These are phyloP conservation scores for Gorgonomyces haynaldii DNA, from an alignment of 192 early-diverging fungal genomes.

Conservation along the genomic window DNA sequence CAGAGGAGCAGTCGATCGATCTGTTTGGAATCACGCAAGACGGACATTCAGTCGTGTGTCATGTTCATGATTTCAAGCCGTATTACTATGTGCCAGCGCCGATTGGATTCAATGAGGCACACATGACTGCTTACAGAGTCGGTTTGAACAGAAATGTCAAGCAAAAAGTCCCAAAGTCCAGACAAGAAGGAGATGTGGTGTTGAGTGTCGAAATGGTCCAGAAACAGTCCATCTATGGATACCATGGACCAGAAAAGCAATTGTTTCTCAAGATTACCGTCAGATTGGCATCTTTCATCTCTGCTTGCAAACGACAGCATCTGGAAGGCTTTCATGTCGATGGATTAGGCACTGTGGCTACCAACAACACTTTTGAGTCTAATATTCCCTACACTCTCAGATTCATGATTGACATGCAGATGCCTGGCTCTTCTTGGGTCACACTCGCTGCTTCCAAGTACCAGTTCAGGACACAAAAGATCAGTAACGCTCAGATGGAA, in stretches of 20 bases:
- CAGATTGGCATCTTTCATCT: slow-evolving; percentile 8
- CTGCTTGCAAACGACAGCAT: slow-evolving; percentile 16
- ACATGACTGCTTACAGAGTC: slow-evolving; percentile 39
- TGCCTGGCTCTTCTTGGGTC: slow-evolving; percentile 85
- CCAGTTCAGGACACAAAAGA: slow-evolving; percentile 20
- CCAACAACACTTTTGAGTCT: slow-evolving; percentile 67
- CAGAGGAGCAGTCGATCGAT: slow-evolving; percentile 45
- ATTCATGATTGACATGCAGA: slow-evolving; percentile 90
- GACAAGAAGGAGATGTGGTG: slow-evolving; percentile 10
- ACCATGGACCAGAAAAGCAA: slow-evolving; percentile 66
- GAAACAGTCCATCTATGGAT: slow-evolving; percentile 79
- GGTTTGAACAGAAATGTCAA: slow-evolving; percentile 39
- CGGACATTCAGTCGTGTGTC: slow-evolving; percentile 84
- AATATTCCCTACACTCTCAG: slow-evolving; percentile 77
- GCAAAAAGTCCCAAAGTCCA: slow-evolving; percentile 8
- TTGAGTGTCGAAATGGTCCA: slow-evolving; percentile 57
- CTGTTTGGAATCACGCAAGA: slow-evolving; percentile 82
- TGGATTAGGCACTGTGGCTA: slow-evolving; percentile 32
- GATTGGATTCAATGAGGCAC: slow-evolving; percentile 48
- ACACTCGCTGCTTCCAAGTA: slow-evolving; percentile 74
- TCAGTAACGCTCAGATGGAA: slow-evolving; percentile 60
- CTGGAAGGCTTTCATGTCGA: slow-evolving; percentile 48
- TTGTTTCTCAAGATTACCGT: slow-evolving; percentile 64
- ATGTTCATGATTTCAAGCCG: slow-evolving; percentile 79
- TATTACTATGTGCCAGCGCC: slow-evolving; percentile 95